Base-by-base conservation (phyloP, 345 rosid species). In the Limnanthes douglasii region DNA sequence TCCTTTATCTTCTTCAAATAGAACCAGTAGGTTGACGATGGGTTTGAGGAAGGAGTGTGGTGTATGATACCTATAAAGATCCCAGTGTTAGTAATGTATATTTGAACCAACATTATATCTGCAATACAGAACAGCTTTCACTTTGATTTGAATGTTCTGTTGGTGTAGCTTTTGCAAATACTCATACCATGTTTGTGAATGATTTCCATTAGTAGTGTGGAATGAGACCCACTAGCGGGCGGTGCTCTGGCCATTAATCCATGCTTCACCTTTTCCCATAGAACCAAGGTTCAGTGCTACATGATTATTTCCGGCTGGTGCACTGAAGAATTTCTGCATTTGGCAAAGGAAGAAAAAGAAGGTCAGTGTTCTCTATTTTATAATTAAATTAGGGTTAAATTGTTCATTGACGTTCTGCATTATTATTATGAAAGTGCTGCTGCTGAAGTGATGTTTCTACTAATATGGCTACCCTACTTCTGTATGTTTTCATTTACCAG, bases 221-320 rank as follows among this genome's bases (percentile, higher is more conserved):
- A 66, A 69, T 15, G 88, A 76, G 30, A 63, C 57, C 95, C 86
- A 78, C 26, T 69, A 78, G 29, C 92, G 70, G 36, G 83, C 86
- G 18, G 78, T 75, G 53, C 84, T 78, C 34, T 64, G 83, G 8
- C 86, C 86, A 16, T 83, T 78, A 37, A 83, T 64, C 83, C 86
- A 83, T 41, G 66, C 75, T 68, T 83, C 78, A 13, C 92, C 95
- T 51, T 83, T 83, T 43, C 92, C 84, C 92, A 83, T 78, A 37
- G 83, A 54, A 11, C 46, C 55, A 30, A 75, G 65, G 61, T 83
- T 70, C 53, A 83, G 20, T 17, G 70, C 66, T 11, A 75, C 57
- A 13, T 83, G 73, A 30, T 72, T 80, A 12, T 36, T 50, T 48
- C 80, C 75, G 12, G 54, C 27, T 8, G 95, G 86, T 6, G 75